Evolutionary conservation across 2,329 filamentous ascomycete species (phyloP).

Genomic region (Aspergillus costaricaensis): DNA sequence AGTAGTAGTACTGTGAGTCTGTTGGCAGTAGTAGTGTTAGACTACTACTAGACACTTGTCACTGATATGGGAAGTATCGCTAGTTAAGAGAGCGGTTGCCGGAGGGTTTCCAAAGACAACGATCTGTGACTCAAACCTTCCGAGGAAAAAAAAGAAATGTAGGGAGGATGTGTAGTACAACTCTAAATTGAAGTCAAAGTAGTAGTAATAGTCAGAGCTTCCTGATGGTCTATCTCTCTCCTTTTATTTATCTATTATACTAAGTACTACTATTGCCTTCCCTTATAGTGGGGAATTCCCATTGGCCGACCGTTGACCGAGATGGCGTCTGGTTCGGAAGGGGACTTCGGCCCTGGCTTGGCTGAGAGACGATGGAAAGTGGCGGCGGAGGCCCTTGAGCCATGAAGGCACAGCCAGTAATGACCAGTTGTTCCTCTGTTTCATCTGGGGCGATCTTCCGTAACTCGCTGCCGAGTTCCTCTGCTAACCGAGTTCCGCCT

Average conservation of each 20-base stretch:
- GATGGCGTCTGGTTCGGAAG: constrained; percentile 21
- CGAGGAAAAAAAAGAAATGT: too few relatives aligned
- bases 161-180: too few relatives aligned
- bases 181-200: too few relatives aligned
- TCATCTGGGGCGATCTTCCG: constrained; percentile 27
- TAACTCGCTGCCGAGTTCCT: constrained; percentile 23
- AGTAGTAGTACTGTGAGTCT: too few relatives aligned
- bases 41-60: too few relatives aligned
- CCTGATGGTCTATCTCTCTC: neutral
- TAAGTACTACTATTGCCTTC: constrained; percentile 11
- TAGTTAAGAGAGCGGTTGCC: too few relatives aligned
- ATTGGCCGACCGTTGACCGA: constrained; percentile 16
- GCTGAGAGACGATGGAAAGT: constrained; percentile 13
- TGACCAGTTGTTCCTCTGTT: neutral
- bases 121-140: too few relatives aligned
- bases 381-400: constrained; percentile 12
- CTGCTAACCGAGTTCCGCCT: constrained; percentile 30
- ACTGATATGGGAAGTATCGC: too few relatives aligned
- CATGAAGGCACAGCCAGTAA: constrained; percentile 8
- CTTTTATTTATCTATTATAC: constrained; percentile 1
- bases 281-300: constrained; percentile 12
- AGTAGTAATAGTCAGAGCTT: too few relatives aligned
- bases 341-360: constrained; percentile 20
- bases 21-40: too few relatives aligned
- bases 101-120: too few relatives aligned